These are phyloP conservation scores for Zea mays DNA, from an alignment of 176 grass and related monocot species.

Conservation along the genomic window Zm-B73-REFERENCE-NAM-5.0 NC_050097.1:204449001-204449500, in stretches of 20 bases:
- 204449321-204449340: constrained; percentile 47
- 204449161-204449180: constrained; percentile 4
- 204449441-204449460: background rate
- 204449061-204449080: constrained; percentile 34
- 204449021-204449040: background rate
- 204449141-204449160: constrained; percentile 19
- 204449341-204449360: constrained; percentile 27
- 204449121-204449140: constrained; percentile 2
- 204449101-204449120: constrained; percentile 34
- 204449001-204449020: background rate
- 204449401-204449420: background rate
- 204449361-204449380: background rate
- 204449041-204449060: constrained; percentile 14
- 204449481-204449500: background rate
- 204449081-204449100: constrained; percentile 26
- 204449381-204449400: background rate
- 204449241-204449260: background rate
- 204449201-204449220: constrained; percentile 24
- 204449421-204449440: background rate
- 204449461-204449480: background rate
- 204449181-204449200: background rate
- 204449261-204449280: constrained; percentile 48
- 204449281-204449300: constrained; percentile 37
- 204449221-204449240: constrained; percentile 41
- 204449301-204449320: constrained; percentile 27